phyloP scores from a whole-genome alignment of 345 rosid genomes.

The Camelina laxa region DNA sequence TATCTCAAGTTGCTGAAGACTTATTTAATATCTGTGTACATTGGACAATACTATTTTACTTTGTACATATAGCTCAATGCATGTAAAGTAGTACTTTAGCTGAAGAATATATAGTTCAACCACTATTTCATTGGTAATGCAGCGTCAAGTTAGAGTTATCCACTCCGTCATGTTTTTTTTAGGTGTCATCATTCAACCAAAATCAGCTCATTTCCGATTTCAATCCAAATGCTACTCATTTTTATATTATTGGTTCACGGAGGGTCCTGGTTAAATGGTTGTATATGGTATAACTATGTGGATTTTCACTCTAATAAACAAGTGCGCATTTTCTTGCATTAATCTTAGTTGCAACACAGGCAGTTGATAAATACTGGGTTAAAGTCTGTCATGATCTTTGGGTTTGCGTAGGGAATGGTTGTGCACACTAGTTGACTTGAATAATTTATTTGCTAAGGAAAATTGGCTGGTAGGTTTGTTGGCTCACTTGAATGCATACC shows the following conservation, averaged over 20 bases:
- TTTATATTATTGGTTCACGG: slow-evolving; percentile 8
- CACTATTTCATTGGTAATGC: neutral
- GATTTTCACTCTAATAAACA: slow-evolving; percentile 16
- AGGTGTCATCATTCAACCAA: slow-evolving; percentile 22
- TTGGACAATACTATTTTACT: neutral
- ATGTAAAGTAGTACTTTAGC: slow-evolving; percentile 2
- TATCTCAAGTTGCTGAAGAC: neutral
- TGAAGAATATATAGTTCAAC: slow-evolving; percentile 5
- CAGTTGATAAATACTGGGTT: slow-evolving; percentile 14
- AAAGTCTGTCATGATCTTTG: slow-evolving; percentile 17
- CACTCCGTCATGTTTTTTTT: neutral
- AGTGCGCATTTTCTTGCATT: slow-evolving; percentile 15
- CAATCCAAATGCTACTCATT: slow-evolving; percentile 4
- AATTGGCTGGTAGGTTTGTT: slow-evolving; percentile 9
- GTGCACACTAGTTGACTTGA: slow-evolving; percentile 2
- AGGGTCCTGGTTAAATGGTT: slow-evolving; percentile 18
- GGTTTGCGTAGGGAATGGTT: slow-evolving; percentile 3
- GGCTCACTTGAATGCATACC: slow-evolving; percentile 16
- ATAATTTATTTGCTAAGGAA: slow-evolving; percentile 13
- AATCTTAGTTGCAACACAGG: slow-evolving; percentile 16
- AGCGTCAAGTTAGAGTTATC: slow-evolving; percentile 18
- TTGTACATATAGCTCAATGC: neutral
- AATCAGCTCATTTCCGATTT: slow-evolving; percentile 15
- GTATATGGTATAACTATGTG: neutral
- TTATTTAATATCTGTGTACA: slow-evolving; percentile 12